phyloP scores from a whole-genome alignment of 257 asterid genomes.

The Paraleonurus japonicus region DNA sequence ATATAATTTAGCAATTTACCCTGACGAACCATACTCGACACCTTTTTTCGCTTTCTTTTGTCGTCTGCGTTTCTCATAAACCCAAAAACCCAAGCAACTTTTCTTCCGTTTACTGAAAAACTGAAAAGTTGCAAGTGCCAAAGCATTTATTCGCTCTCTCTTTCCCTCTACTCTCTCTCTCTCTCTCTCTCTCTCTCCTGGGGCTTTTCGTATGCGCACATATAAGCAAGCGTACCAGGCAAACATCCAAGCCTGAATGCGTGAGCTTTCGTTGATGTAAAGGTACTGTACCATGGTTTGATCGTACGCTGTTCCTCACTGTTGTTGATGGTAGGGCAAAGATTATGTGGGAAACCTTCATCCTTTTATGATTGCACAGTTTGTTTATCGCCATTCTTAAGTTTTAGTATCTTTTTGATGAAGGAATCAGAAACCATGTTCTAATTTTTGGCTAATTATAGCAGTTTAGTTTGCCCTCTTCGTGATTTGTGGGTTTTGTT shows the following conservation, averaged over 20 bases:
- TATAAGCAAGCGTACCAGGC: background rate
- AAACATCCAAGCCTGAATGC: background rate
- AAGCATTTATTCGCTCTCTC: background rate
- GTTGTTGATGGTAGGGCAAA: slow-evolving; percentile 14
- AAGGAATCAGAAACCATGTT: background rate
- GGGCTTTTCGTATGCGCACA: background rate
- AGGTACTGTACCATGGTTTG: slow-evolving; percentile 24
- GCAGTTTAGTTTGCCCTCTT: background rate
- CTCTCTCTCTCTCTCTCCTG: slow-evolving; percentile 3
- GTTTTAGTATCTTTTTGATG: background rate
- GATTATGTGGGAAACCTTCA: background rate
- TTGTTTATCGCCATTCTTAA: background rate
- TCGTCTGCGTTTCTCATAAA: background rate
- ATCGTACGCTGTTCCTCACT: slow-evolving; percentile 7
- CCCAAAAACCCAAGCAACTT: background rate
- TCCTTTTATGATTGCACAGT: background rate
- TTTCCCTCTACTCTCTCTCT: background rate
- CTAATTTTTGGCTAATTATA: slow-evolving; percentile 2
- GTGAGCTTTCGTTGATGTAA: slow-evolving; percentile 4
- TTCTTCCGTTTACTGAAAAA: background rate
- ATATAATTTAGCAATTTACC: too few relatives aligned
- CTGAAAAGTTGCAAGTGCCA: background rate
- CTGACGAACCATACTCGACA: too few relatives aligned
- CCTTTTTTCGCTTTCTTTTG: too few relatives aligned
- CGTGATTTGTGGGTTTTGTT: background rate